Conservation (phyloP, 306 rosid genomes). For the Abrus pulchellus region DNA sequence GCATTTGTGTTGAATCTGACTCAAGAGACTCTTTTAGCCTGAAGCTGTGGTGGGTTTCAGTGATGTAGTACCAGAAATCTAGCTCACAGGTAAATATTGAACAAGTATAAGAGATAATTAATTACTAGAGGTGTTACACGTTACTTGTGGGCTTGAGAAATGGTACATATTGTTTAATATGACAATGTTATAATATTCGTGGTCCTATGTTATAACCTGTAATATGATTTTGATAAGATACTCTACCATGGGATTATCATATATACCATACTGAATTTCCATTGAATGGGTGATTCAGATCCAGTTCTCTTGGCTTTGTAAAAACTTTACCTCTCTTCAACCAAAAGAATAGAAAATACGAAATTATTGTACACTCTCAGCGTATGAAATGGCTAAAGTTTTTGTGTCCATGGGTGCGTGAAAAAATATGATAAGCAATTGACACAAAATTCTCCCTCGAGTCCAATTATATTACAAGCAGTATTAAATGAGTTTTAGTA, state of each 20-base stretch:
- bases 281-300: not conserved
- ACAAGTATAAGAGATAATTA: not conserved
- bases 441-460: no score
- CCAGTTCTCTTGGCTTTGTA: not conserved
- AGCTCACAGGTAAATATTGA: conserved; percentile 9
- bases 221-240: conserved; percentile 21
- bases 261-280: not conserved
- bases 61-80: conserved; percentile 15
- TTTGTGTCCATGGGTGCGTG: not conserved
- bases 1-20: conserved; percentile 27
- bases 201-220: not conserved
- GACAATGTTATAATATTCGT: conserved; percentile 7
- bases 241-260: not conserved
- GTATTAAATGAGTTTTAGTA: no score
- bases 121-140: not conserved
- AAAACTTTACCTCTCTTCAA: not conserved
- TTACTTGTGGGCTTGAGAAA: not conserved
- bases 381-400: not conserved
- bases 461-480: no score
- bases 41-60: conserved; percentile 35
- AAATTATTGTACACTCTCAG: not conserved
- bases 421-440: no score
- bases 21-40: conserved; percentile 36
- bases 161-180: not conserved
- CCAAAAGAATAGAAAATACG: not conserved